Evolutionary conservation across 495 filamentous ascomycete species (phyloP).

Genomic region (Tuber umbilicatum): DNA sequence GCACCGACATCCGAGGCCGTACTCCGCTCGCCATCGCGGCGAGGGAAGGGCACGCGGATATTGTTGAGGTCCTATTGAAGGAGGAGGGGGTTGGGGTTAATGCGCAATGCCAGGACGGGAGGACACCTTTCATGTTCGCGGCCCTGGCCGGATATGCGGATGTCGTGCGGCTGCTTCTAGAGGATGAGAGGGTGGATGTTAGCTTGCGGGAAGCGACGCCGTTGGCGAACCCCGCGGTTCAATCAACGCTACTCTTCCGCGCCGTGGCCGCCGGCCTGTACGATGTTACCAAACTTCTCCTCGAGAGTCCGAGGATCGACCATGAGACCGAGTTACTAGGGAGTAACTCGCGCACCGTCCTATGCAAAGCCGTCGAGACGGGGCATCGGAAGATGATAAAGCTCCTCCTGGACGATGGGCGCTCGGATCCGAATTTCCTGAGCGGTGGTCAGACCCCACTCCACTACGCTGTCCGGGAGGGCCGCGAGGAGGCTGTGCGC

Average conservation of each 20-base stretch:
- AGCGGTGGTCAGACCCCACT: background rate
- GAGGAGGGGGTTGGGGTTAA: background rate
- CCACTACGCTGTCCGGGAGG: background rate
- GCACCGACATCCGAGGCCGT: background rate
- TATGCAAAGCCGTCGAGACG: background rate
- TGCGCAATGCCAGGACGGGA: background rate
- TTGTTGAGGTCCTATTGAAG: background rate
- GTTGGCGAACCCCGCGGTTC: background rate
- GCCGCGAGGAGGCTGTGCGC: background rate
- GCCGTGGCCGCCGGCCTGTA: background rate
- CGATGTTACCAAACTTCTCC: background rate
- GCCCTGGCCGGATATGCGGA: conserved; percentile 12
- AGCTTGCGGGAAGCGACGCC: background rate
- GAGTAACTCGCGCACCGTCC: background rate
- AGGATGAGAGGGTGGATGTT: conserved; percentile 8
- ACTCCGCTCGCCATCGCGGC: background rate
- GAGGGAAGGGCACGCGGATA: background rate
- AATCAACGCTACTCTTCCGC: background rate
- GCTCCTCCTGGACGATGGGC: background rate
- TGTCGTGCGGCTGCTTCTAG: conserved; percentile 20
- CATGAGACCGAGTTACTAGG: background rate
- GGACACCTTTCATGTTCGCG: conserved; percentile 21
- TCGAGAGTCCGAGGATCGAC: background rate
- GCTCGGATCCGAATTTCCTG: background rate
- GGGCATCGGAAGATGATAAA: background rate